These are phyloP conservation scores for Tricholoma saponaceum DNA, from an alignment of 768 basidiomycete species.

Conservation along the genomic window DNA sequence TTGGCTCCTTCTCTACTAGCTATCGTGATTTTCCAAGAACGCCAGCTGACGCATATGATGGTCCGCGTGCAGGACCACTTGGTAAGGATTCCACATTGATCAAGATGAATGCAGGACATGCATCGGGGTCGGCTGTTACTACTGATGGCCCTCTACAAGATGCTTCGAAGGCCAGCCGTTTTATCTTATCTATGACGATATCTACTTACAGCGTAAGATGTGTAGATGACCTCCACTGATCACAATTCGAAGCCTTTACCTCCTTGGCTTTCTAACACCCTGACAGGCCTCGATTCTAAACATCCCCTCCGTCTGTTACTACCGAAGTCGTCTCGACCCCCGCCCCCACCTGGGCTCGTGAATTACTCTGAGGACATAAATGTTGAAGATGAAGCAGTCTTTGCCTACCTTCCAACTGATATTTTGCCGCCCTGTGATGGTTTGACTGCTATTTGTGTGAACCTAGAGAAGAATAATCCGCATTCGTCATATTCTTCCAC, in stretches of 20 bases:
- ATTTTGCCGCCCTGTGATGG: not conserved
- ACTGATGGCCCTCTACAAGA: no score
- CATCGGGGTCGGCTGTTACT: not conserved
- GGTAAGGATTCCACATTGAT: conserved; percentile 39
- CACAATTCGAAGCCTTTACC: conserved; percentile 36
- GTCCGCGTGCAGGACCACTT: conserved; percentile 27
- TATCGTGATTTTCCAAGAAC: conserved; percentile 38
- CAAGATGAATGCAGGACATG: conserved; percentile 29
- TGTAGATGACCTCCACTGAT: conserved; percentile 13
- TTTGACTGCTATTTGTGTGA: not conserved
- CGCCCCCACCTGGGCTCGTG: not conserved
- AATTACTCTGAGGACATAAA: not conserved
- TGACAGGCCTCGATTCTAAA: conserved; percentile 39
- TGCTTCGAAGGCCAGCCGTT: not conserved
- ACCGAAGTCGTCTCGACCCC: conserved; percentile 12
- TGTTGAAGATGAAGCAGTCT: conserved; percentile 10
- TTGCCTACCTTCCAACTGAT: conserved; percentile 13
- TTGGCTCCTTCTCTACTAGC: conserved; percentile 41
- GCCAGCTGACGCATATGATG: conserved; percentile 36
- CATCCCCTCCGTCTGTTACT: conserved; percentile 47
- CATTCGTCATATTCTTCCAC: not conserved
- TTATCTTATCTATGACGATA: not conserved
- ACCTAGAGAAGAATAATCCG: not conserved
- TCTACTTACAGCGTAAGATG: not conserved
- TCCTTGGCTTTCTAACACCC: conserved; percentile 51